phyloP scores from a whole-genome alignment of 495 filamentous ascomycete genomes.

The Penicillium silybi region DNA sequence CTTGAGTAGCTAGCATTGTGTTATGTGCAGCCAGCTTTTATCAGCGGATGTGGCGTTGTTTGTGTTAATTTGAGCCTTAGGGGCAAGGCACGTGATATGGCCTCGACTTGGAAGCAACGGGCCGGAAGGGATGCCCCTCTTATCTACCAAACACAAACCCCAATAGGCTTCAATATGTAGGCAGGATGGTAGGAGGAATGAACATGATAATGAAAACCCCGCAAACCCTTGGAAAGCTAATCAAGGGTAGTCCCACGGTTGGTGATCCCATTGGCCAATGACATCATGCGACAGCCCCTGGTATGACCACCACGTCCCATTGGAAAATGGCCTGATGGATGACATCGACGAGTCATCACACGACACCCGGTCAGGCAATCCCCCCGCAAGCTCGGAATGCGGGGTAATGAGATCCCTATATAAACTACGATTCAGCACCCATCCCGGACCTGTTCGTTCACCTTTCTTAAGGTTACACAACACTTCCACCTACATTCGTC shows the following conservation, averaged over 20 bases:
- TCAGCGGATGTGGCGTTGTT: too few relatives aligned
- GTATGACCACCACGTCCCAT: slow-evolving; percentile 1
- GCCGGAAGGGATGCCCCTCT: too few relatives aligned
- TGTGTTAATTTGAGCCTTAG: too few relatives aligned
- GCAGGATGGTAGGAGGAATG: too few relatives aligned
- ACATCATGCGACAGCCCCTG: background rate
- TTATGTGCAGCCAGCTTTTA: too few relatives aligned
- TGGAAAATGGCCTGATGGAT: slow-evolving; percentile 2
- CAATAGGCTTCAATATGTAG: too few relatives aligned
- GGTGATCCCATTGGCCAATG: background rate
- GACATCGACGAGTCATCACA: slow-evolving; percentile 9
- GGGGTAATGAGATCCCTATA: slow-evolving; percentile 1
- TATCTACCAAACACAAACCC: too few relatives aligned
- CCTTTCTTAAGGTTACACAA: background rate
- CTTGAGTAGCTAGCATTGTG: too few relatives aligned
- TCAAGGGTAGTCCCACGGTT: background rate
- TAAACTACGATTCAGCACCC: background rate
- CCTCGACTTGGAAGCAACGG: too few relatives aligned
- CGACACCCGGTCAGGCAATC: background rate
- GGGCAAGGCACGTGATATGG: too few relatives aligned
- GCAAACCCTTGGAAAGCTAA: background rate
- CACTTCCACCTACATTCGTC: slow-evolving; percentile 8
- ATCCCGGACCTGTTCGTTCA: background rate
- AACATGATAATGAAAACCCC: background rate
- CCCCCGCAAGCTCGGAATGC: background rate